These are phyloP conservation scores for Pyrus betulifolia DNA, from an alignment of 306 rosid species.

Conservation along the genomic window DNA sequence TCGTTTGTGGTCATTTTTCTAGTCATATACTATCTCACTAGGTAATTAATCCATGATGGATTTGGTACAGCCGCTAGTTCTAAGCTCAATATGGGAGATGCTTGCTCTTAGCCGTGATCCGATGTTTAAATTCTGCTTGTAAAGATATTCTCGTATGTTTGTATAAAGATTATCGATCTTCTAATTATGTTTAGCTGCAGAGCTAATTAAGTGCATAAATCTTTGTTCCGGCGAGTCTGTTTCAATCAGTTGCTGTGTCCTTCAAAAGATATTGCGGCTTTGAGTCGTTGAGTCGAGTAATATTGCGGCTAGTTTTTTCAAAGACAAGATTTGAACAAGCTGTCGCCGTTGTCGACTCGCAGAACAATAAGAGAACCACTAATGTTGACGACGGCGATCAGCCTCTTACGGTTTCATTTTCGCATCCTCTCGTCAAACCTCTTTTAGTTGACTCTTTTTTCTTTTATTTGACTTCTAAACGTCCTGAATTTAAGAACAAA, in stretches of 20 bases:
- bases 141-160: constrained; percentile 11
- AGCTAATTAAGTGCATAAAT: not conserved
- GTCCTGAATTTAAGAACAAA: too few species aligned
- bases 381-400: not conserved
- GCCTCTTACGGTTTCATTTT: not conserved
- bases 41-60: constrained; percentile 24
- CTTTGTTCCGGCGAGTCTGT: not conserved
- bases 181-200: not conserved
- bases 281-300: too few species aligned
- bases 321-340: not conserved
- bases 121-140: constrained; percentile 15
- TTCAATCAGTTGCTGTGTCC: too few species aligned
- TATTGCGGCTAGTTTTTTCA: not conserved
- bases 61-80: constrained; percentile 7
- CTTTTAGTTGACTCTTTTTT: too few species aligned
- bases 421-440: too few species aligned
- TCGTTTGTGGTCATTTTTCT: constrained; percentile 80
- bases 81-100: constrained; percentile 1
- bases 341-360: not conserved
- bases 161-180: constrained; percentile 8
- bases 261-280: too few species aligned
- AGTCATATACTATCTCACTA: constrained; percentile 73
- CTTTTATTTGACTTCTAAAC: too few species aligned
- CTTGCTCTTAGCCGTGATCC: constrained; percentile 6
- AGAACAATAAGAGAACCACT: too few species aligned